These are phyloP conservation scores for Colletotrichum aenigma DNA, from an alignment of 2,329 filamentous ascomycete genomes.

Conservation along the genomic window DNA sequence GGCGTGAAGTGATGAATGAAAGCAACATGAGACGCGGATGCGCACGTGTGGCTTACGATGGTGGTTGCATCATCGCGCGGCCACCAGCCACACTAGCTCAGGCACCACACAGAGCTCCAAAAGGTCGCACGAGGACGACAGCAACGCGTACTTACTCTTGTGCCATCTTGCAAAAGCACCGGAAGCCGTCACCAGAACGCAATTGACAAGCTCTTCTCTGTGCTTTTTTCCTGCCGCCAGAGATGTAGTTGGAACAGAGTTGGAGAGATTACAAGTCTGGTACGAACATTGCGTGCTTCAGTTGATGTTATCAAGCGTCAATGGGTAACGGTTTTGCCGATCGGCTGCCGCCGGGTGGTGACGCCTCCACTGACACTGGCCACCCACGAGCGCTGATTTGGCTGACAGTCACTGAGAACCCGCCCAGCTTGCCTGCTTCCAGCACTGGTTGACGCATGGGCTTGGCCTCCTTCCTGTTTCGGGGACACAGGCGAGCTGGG, in stretches of 20 bases:
- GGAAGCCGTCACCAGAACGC: background rate
- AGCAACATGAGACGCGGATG: background rate
- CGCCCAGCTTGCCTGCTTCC: background rate
- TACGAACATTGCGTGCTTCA: slow-evolving; percentile 14
- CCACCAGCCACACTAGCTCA: slow-evolving; percentile 13
- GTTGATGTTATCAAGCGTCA: slow-evolving; percentile 16
- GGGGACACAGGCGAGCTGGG: background rate
- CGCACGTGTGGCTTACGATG: slow-evolving; percentile 12
- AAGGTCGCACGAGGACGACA: background rate
- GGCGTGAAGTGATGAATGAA: background rate
- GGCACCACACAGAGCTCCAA: background rate
- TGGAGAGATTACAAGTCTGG: background rate
- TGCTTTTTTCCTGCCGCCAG: background rate
- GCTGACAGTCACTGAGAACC: background rate
- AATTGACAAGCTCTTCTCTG: background rate
- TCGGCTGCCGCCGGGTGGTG: slow-evolving; percentile 12
- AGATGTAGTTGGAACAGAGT: slow-evolving; percentile 18
- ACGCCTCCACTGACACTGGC: background rate
- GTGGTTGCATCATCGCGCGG: slow-evolving; percentile 17
- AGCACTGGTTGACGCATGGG: background rate
- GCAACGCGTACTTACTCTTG: slow-evolving; percentile 12
- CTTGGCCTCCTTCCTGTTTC: slow-evolving; percentile 15
- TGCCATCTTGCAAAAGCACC: slow-evolving; percentile 2
- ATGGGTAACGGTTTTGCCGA: slow-evolving; percentile 11
- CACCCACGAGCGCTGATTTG: background rate